Conservation (phyloP, 495 filamentous ascomycete species). For the Trichocladium antarcticum region DNA sequence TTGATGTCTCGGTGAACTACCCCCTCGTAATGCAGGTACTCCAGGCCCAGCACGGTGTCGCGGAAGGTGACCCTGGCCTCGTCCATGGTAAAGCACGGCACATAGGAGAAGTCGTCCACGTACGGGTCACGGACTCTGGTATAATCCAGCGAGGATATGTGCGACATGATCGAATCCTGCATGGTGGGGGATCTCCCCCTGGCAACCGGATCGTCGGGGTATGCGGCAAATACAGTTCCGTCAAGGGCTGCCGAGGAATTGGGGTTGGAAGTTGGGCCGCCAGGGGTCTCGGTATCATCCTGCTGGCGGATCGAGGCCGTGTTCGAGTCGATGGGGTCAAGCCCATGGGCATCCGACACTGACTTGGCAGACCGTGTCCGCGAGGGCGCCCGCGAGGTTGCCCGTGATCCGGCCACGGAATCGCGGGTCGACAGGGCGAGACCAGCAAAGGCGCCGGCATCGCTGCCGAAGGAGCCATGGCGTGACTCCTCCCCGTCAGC, state of each 20-base stretch:
- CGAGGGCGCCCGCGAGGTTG: slow-evolving; percentile 36
- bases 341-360: slow-evolving; percentile 34
- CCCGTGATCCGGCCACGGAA: slow-evolving; percentile 30
- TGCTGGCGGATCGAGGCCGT: slow-evolving; percentile 25
- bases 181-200: slow-evolving; percentile 51
- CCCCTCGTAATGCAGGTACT: slow-evolving; percentile 93
- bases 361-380: slow-evolving; percentile 35
- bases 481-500: slow-evolving; percentile 47
- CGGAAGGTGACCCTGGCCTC: slow-evolving; percentile 80
- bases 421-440: slow-evolving; percentile 13
- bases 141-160: slow-evolving; percentile 47
- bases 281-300: slow-evolving; percentile 38
- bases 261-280: slow-evolving; percentile 35
- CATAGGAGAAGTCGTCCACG: slow-evolving; percentile 77
- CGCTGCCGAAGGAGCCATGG: slow-evolving; percentile 26
- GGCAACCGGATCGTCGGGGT: slow-evolving; percentile 41
- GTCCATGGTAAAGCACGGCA: slow-evolving; percentile 79
- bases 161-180: slow-evolving; percentile 50
- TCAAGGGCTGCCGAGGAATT: slow-evolving; percentile 51
- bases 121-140: slow-evolving; percentile 46
- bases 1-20: slow-evolving; percentile 99
- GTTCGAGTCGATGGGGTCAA: slow-evolving; percentile 36
- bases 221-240: slow-evolving; percentile 52
- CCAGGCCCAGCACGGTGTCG: slow-evolving; percentile 85
- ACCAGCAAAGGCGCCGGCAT: slow-evolving; percentile 5